Conservation (phyloP, 2,329 filamentous ascomycete species). For the Curvularia sp. region DNA sequence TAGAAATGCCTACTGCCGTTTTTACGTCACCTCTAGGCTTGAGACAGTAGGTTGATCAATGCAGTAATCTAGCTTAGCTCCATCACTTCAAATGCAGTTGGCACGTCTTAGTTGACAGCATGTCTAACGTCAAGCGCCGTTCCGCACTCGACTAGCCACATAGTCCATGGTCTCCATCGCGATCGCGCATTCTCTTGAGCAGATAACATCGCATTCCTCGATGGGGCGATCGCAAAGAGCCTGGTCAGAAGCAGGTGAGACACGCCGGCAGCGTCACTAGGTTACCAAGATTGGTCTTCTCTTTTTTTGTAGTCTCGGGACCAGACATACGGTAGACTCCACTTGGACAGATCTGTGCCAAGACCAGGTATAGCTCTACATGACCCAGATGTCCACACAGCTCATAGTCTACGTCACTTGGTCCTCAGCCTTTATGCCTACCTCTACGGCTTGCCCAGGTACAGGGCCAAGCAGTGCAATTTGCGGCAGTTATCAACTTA, state of each 20-base stretch:
- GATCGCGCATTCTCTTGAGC: neutral
- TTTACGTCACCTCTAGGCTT: neutral
- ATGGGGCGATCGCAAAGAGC: conserved; percentile 6
- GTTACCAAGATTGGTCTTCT: neutral
- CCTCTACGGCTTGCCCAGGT: neutral
- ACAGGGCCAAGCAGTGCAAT: neutral
- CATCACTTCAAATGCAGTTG: conserved; percentile 18
- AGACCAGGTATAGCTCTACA: conserved; percentile 7
- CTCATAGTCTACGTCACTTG: conserved; percentile 8
- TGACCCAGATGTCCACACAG: neutral
- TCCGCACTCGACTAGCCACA: neutral
- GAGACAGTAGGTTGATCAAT: conserved; percentile 14
- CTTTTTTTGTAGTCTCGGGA: conserved; percentile 10
- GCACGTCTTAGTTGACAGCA: conserved; percentile 26
- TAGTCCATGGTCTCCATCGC: neutral
- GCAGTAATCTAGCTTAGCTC: conserved; percentile 4
- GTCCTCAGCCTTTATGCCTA: neutral
- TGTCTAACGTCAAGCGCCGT: conserved; percentile 5
- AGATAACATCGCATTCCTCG: neutral
- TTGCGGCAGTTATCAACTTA: neutral
- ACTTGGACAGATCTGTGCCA: conserved; percentile 9
- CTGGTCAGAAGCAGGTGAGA: conserved; percentile 3
- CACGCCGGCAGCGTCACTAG: neutral
- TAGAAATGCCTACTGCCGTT: neutral
- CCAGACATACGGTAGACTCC: conserved; percentile 5